These are phyloP conservation scores for Ustilago cynodontis DNA, from an alignment of 1,284 basidiomycete species.

Conservation along the genomic window DNA sequence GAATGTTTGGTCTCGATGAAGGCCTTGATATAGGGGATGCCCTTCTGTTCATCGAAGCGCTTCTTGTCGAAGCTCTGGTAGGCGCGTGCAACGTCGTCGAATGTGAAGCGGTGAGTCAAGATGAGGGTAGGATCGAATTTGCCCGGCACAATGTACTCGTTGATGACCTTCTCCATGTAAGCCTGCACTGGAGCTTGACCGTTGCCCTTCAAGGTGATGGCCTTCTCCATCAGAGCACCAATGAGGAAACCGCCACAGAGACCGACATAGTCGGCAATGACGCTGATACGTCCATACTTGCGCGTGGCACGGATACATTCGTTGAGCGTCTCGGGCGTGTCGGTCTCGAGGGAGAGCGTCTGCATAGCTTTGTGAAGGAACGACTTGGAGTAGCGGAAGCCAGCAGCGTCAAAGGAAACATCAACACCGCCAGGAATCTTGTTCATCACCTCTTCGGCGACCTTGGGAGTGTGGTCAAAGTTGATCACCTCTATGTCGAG, in stretches of 20 bases:
- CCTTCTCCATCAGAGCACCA: slow-evolving; percentile 83
- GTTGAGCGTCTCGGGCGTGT: slow-evolving; percentile 78
- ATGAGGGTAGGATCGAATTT: slow-evolving; percentile 80
- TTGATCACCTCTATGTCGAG: slow-evolving; percentile 77
- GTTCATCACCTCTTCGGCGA: slow-evolving; percentile 76
- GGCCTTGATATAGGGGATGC: slow-evolving; percentile 53
- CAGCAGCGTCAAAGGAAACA: slow-evolving; percentile 53
- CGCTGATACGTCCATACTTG: slow-evolving; percentile 71
- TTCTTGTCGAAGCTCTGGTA: slow-evolving; percentile 55
- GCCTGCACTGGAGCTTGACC: slow-evolving; percentile 77
- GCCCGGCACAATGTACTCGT: slow-evolving; percentile 73
- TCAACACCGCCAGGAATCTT: slow-evolving; percentile 73
- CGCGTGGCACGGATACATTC: slow-evolving; percentile 77
- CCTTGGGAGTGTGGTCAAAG: slow-evolving; percentile 74
- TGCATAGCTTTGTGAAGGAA: slow-evolving; percentile 78
- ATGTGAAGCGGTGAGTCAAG: slow-evolving; percentile 68
- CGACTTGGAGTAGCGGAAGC: slow-evolving; percentile 59
- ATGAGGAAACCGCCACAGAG: slow-evolving; percentile 77
- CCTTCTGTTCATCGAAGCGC: slow-evolving; percentile 37
- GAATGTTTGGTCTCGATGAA: slow-evolving; percentile 65
- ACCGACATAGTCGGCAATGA: slow-evolving; percentile 52
- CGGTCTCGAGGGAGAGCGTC: slow-evolving; percentile 80
- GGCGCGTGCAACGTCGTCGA: slow-evolving; percentile 61
- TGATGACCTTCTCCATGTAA: slow-evolving; percentile 77
- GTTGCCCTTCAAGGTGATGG: slow-evolving; percentile 57